phyloP scores from a whole-genome alignment of 2,329 filamentous ascomycete species.

The Trichoderma sp. region DNA sequence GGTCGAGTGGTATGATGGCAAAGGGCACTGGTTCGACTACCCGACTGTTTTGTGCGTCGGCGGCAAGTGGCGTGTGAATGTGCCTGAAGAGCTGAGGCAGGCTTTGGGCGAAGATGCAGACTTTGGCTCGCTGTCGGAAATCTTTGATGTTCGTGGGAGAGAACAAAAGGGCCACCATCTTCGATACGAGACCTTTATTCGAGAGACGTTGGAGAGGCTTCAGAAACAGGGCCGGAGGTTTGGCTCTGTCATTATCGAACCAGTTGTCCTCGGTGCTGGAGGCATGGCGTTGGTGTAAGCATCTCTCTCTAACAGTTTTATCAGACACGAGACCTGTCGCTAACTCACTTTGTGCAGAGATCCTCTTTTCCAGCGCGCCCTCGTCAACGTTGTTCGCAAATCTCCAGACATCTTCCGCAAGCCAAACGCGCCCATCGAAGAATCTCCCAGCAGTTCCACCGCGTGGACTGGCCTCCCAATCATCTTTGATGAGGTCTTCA shows the following conservation, averaged over 20 bases:
- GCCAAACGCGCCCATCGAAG: constrained; percentile 8
- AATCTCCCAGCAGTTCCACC: constrained; percentile 24
- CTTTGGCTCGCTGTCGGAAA: constrained; percentile 49
- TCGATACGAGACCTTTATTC: constrained; percentile 62
- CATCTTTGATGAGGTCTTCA: constrained; percentile 86
- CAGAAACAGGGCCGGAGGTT: constrained; percentile 61
- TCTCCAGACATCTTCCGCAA: constrained; percentile 55
- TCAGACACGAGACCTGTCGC: not conserved
- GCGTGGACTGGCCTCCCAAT: constrained; percentile 74
- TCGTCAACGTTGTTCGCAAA: constrained; percentile 65
- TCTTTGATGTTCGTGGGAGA: constrained; percentile 60
- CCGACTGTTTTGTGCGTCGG: constrained; percentile 66
- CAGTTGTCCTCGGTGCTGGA: constrained; percentile 75
- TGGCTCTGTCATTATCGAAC: constrained; percentile 77
- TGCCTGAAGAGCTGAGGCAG: constrained; percentile 48
- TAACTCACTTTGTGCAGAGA: constrained; percentile 50
- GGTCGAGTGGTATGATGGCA: constrained; percentile 80
- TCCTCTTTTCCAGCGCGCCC: constrained; percentile 73
- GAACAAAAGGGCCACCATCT: constrained; percentile 43
- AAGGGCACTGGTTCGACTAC: constrained; percentile 79
- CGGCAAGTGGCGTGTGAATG: constrained; percentile 64
- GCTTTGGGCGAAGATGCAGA: constrained; percentile 44
- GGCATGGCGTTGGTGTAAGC: constrained; percentile 78
- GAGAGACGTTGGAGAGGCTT: constrained; percentile 51
- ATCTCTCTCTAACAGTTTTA: not conserved